Evolutionary conservation across 176 grass and related monocot genomes (phyloP).

Genomic region (Typha latifolia): DNA sequence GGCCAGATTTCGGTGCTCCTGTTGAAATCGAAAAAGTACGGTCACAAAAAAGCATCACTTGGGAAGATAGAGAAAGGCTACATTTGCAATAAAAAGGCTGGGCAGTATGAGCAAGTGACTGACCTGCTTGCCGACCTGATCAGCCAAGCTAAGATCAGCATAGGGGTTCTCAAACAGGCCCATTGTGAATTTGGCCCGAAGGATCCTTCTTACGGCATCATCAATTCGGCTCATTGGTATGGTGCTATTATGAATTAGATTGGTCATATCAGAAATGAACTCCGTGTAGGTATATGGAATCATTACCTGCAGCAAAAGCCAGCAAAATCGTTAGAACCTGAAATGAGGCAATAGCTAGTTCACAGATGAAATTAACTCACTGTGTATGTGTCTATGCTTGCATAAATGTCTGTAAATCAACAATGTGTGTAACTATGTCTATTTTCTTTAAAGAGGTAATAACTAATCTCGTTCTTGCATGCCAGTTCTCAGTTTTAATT

Average conservation of each 20-base stretch:
- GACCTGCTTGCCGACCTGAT: slow-evolving; percentile 3
- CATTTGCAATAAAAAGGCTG: no score
- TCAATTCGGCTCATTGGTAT: slow-evolving; percentile 21
- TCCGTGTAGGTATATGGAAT: slow-evolving; percentile 1
- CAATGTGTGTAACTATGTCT: no score
- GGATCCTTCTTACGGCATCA: slow-evolving; percentile 27
- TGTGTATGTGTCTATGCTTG: no score
- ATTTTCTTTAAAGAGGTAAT: no score
- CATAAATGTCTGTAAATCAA: no score
- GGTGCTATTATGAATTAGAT: not conserved
- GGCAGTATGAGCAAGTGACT: not conserved
- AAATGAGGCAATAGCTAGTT: no score
- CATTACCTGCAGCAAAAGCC: slow-evolving; percentile 16
- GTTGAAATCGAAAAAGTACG: not conserved
- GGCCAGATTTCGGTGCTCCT: slow-evolving; percentile 10
- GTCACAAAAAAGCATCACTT: no score
- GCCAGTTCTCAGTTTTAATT: no score
- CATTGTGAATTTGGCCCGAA: slow-evolving; percentile 16
- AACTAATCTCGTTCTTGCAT: no score
- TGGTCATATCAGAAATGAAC: slow-evolving; percentile 11
- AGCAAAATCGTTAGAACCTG: not conserved
- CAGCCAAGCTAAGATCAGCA: slow-evolving; percentile 10
- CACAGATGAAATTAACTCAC: no score
- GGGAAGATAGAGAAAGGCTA: no score
- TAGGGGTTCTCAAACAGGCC: slow-evolving; percentile 12